Percentiles rank a stretch among this genome's conserved stretches.
These are phyloP conservation scores for Starmerella tilneyi DNA, from an alignment of 805 yeast species.

Conservation along the genomic window DNA sequence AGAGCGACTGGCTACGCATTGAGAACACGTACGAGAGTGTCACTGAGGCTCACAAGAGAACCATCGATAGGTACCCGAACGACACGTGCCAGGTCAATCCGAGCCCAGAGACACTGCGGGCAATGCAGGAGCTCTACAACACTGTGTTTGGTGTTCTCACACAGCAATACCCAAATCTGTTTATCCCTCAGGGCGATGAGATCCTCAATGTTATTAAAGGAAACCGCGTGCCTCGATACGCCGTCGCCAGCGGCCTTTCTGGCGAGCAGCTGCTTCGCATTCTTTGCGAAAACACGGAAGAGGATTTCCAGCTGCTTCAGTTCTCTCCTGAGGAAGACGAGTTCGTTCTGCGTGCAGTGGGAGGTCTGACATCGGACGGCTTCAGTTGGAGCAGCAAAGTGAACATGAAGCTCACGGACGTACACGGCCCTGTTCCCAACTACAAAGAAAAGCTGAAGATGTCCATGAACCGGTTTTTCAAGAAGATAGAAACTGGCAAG, in stretches of 20 bases:
- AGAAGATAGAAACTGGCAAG: conserved; percentile 43
- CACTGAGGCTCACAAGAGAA: conserved; percentile 35
- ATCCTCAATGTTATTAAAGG: conserved; percentile 11
- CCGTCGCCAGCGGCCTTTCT: conserved; percentile 1
- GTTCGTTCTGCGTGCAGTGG: conserved; percentile 47
- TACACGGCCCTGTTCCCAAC: conserved; percentile 67
- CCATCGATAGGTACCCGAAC: conserved; percentile 24
- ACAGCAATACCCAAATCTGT: conserved; percentile 46
- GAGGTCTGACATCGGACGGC: conserved; percentile 61
- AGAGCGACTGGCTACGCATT: conserved; percentile 49
- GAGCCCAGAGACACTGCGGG: conserved; percentile 12
- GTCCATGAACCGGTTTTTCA: conserved; percentile 61
- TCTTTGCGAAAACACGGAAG: conserved; percentile 39
- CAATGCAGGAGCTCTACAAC: conserved; percentile 44
- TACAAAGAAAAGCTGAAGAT: conserved; percentile 45
- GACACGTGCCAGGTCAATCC: conserved; percentile 11
- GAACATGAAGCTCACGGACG: conserved; percentile 44
- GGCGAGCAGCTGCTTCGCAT: conserved; percentile 12
- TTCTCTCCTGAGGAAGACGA: conserved; percentile 32
- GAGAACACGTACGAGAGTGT: conserved; percentile 48
- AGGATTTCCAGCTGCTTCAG: conserved; percentile 51
- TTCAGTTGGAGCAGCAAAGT: conserved; percentile 52
- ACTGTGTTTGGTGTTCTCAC: conserved; percentile 35
- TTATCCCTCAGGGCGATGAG: conserved; percentile 25
- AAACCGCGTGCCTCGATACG: conserved; percentile 8